Evolutionary conservation across 2,329 filamentous ascomycete genomes (phyloP), one percentile per base, ranked within the genome.

Genomic region (Taxawa tesnikishii): DNA sequence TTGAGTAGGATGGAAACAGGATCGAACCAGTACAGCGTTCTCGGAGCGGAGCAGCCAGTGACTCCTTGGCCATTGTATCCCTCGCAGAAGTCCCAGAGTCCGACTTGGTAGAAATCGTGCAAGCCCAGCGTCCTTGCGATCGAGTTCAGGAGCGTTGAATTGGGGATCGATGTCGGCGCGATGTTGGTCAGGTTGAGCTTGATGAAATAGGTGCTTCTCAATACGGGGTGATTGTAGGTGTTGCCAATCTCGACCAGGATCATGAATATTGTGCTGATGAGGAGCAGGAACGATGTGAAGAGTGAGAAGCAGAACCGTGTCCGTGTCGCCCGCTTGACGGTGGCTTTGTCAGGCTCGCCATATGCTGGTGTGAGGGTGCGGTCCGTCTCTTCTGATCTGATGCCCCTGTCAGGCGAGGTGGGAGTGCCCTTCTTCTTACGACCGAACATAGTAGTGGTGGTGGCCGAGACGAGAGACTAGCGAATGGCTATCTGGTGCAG

Each of bases 31-130:
- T 83, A 96, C 34, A 87, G 64, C 6, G 66, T 63, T 46, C 73
- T 47, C 0, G 84, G 79, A 5, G 60, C 58, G 6, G 80, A 85
- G 58, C 88, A 96, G 40, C 62, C 60, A 0, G 83, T 88, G 40
- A 90, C 75, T 23, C 82, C 82, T 57, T 78, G 65, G 44, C 71
- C 67, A 34, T 73, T 63, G 55, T 87, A 92, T 13, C 87, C 87
- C 54, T 93, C 83, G 56, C 88, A 96, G 55, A 80, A 94, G 38
- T 77, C 79, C 88, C 88, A 96, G 25, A 94, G 60, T 5, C 87
- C 87, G 16, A 93, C 81, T 47, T 85, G 81, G 57, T 94, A 94
- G 59, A 93, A 94, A 56, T 94, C 88, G 53, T 93, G 84, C 29
- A 94, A 67, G 17, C 87, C 88, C 33, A 94, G 65, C 14, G 79